Evolutionary conservation across 2,329 filamentous ascomycete species (phyloP), one percentile per base, ranked within the genome.

Genomic region (Cordyceps cicadae): DNA sequence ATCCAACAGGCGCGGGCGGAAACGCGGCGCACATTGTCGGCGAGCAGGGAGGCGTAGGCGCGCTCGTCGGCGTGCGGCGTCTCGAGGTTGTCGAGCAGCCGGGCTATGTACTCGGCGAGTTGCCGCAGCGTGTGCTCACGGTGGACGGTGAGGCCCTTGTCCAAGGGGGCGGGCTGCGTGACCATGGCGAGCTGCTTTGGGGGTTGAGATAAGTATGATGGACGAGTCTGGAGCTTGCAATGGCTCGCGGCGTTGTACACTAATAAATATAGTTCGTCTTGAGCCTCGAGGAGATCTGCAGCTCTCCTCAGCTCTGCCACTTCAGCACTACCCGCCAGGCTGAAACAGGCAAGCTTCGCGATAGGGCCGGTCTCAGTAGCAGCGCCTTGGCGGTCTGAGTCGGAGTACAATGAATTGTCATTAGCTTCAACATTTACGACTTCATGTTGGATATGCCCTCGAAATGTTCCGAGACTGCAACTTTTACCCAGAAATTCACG

Each of bases 1-100:
- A 49, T 49, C 26, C 41, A 34, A 50, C 57, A 39, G 9, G 37
- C 17, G 29, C 41, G 7, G 3, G 1, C 29, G 26, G 15, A 29
- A 26, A 54, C 50, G 50, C 57, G 50, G 11, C 5, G 8, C 19
- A 49, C 43, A 21, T 11, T 54, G 1, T 54, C 58, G 43, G 58
- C 58, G 51, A 60, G 58, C n/a, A 60, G 51, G n/a, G 14, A 21
- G 6, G 58, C 58, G 58, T 60, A 60, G 32, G 58, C 58, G 51
- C 41, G 43, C 32, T 54, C 43, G 32, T 49, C 41, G 14, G 12
- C 17, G 11, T 24, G 19, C 15, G 51, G n/a, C 1, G 51, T 43
- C n/a, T 49, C 29, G 50, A 60, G 1, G 43, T 49, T 17, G 1
- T 32, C 19, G 19, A 60, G 58, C 11, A 60, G 58, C 6, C 50